Evolutionary conservation across 192 early-diverging fungal species (phyloP), one percentile per base, ranked within the genome.

Genomic region (Backusella macrospora): DNA sequence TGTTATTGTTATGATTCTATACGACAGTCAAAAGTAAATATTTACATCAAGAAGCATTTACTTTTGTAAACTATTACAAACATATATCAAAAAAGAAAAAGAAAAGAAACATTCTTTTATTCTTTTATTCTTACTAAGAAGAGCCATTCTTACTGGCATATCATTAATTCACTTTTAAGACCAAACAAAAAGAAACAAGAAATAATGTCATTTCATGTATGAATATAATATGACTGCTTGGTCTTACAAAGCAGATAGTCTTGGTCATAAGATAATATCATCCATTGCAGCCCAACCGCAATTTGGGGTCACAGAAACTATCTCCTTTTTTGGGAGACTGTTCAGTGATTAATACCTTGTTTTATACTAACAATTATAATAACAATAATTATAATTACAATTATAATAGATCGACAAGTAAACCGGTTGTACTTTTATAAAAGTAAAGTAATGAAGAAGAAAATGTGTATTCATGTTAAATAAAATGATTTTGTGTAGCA

Each of bases 211-310:
- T 34, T 34, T 34, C 21, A 21, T 18, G 26, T 59, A 59, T 59
- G 52, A 18, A 59, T 18, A 59, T 59, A 23, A 59, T 55, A 55
- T 34, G 29, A 34, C 29, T 34, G 29, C 29, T 34, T 34, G 29
- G 29, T 34, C 29, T 34, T 34, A 59, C 16, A 59, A 52, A 8
- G 26, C 21, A 59, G 21, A 59, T 59, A 26, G 26, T 59, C 52
- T 59, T 34, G 52, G 52, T 59, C 52, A 59, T 23, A 59, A 59
- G 52, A 59, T 59, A 59, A 23, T 59, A 59, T 13, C 52, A 59
- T 59, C 52, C 18, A 59, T 59, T n/a, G 21, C 21, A 59, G 52
- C 52, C 9, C 9, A 59, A 12, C 52, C 21, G 26, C 23, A 59
- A 12, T 12, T 59, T 59, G 21, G 21, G 52, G 52, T 26, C 26